phyloP scores from a whole-genome alignment of 2,329 filamentous ascomycete genomes.

The Talaromyces sp. region DNA sequence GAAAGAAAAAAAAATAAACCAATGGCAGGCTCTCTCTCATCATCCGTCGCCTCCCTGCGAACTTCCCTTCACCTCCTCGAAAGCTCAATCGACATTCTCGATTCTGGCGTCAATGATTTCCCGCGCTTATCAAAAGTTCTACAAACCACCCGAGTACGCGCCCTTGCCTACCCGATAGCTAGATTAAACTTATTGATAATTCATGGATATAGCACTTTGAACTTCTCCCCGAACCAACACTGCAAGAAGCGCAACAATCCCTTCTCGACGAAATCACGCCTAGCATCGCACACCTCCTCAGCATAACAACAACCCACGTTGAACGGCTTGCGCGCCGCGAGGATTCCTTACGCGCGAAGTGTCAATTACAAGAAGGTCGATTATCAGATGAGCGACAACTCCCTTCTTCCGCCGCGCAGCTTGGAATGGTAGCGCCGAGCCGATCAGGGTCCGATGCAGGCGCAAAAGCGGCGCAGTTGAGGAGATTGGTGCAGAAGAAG shows the following conservation, averaged over 20 bases:
- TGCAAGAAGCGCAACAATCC: conserved; percentile 76
- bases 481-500: conserved; percentile 72
- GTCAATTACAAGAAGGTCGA: conserved; percentile 76
- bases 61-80: conserved; percentile 60
- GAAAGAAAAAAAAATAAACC: conserved; percentile 17
- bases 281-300: conserved; percentile 72
- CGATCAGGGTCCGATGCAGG: conserved; percentile 20
- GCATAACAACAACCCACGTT: conserved; percentile 76
- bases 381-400: conserved; percentile 43
- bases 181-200: neutral
- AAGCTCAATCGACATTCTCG: conserved; percentile 60
- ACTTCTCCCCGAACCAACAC: conserved; percentile 77
- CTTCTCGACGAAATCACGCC: conserved; percentile 88
- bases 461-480: conserved; percentile 56
- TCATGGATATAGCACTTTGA: conserved; percentile 70
- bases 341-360: conserved; percentile 75
- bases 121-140: conserved; percentile 60
- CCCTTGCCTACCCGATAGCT: neutral
- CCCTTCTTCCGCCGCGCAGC: conserved; percentile 20
- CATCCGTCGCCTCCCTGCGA: conserved; percentile 58
- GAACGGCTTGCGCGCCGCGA: conserved; percentile 79
- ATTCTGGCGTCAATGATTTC: conserved; percentile 61
- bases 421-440: neutral
- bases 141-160: conserved; percentile 57
- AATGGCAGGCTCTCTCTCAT: conserved; percentile 51